A percentile compares a stretch with the other conserved stretches of the same genome.
Conservation (phyloP, 148 eudicot species). For the Rhododendron williamsianum region DNA sequence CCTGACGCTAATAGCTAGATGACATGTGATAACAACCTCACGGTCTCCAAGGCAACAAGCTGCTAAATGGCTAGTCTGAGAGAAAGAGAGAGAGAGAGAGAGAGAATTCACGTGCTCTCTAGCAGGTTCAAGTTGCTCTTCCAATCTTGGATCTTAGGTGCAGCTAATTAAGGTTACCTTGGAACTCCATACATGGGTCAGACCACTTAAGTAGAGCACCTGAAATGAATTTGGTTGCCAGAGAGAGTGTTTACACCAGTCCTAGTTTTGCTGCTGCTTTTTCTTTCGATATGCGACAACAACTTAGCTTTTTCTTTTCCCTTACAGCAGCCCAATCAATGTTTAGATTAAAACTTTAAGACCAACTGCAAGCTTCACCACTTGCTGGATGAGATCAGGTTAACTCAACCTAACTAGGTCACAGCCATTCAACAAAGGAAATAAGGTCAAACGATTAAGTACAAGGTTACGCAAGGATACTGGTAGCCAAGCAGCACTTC, state of each 20-base stretch:
- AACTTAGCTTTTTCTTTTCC: not conserved
- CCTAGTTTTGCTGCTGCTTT: not conserved
- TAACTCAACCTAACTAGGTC: not conserved
- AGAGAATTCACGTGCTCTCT: not conserved
- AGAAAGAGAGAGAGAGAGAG: not conserved
- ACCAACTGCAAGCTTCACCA: not conserved
- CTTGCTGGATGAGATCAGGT: not conserved
- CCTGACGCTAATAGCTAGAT: not conserved
- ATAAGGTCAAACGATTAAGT: not conserved
- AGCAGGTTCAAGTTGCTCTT: not conserved
- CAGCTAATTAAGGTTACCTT: not conserved
- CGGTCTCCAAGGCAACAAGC: not conserved
- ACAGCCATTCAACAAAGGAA: not conserved
- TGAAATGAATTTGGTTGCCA: not conserved
- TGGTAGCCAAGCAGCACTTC: conserved; percentile 98
- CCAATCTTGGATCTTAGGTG: not conserved
- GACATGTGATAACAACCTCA: not conserved
- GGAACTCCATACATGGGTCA: not conserved
- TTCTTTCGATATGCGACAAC: not conserved
- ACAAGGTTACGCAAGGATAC: conserved; percentile 52
- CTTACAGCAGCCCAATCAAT: not conserved
- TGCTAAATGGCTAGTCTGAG: not conserved
- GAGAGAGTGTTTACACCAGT: not conserved
- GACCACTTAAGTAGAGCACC: not conserved
- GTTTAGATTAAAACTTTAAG: not conserved